Evolutionary conservation across 345 rosid species (phyloP), one percentile per base, ranked within the genome.

Genomic region (Eucalyptus curtisii): DNA sequence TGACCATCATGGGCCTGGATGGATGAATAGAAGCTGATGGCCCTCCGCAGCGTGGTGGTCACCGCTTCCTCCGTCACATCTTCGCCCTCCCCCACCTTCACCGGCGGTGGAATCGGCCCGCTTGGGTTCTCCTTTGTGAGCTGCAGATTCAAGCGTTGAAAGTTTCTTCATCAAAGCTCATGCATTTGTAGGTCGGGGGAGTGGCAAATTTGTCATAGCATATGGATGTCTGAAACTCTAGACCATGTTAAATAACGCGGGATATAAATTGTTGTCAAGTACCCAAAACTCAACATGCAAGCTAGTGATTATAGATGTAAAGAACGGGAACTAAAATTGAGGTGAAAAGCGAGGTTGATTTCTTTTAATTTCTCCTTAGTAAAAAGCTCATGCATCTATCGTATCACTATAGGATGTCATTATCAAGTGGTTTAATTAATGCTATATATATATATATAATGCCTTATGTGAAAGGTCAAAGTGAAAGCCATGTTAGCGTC

Each of bases 1-100:
- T 95, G 96, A 49, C 96, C 96, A 86, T 95, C 95, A 80, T 93
- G 93, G 19, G 96, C 93, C 47, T 95, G 97, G 52, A 95, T 86
- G 87, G 95, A 93, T 24, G 97, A 92, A 91, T 88, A 94, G 88
- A 93, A 95, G 86, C 89, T 86, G 33, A 93, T 88, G 49, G 94
- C 96, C 89, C 97, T 90, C 87, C 91, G 89, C 37, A 94, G 87
- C 40, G 95, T 93, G 64, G 87, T 17, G 49, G 91, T 94, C 82
- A 91, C 90, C 3, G 89, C 93, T 48, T 90, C 93, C 57, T 90
- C 89, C 8, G 92, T 89, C 86, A 95, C 76, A 3, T 13, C 90
- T 87, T 92, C 91, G n/a, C 27, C 76, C 19, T 89, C 93, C 42
- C 90, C 86, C 20, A 95, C 87, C 89, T 86, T 92, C 55, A 93